Evolutionary conservation across 202 grass and related monocot genomes (phyloP).

Genomic region (Setaria viridis): DNA sequence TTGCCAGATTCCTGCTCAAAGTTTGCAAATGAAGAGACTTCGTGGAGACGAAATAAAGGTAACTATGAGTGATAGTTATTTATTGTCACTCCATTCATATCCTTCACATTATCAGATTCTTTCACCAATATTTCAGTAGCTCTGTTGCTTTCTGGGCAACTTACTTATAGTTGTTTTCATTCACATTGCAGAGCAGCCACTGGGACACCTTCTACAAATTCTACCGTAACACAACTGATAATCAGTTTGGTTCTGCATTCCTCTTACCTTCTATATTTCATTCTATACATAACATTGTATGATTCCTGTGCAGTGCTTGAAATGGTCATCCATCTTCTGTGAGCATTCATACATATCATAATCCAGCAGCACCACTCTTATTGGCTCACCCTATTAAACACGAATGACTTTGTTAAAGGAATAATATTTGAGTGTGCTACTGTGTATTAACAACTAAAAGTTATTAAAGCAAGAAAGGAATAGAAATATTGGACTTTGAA

Average conservation of each 20-base stretch:
- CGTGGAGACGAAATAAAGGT: constrained; percentile 91
- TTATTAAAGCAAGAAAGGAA: constrained; percentile 19
- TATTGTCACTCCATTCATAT: constrained; percentile 16
- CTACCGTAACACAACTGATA: constrained; percentile 97
- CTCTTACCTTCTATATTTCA: constrained; percentile 40
- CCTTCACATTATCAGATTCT: constrained; percentile 29
- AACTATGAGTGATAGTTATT: constrained; percentile 23
- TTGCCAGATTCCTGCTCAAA: constrained; percentile 81
- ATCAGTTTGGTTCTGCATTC: constrained; percentile 72
- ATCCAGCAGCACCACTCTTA: neutral
- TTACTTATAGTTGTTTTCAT: constrained; percentile 37
- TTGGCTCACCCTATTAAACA: constrained; percentile 6
- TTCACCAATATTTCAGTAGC: constrained; percentile 14
- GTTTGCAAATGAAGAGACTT: constrained; percentile 92
- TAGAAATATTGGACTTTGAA: neutral
- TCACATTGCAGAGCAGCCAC: constrained; percentile 73
- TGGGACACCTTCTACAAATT: constrained; percentile 93
- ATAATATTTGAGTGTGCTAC: neutral
- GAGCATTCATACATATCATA: neutral
- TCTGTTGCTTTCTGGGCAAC: constrained; percentile 8
- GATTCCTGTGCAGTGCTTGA: constrained; percentile 11
- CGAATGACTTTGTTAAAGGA: constrained; percentile 22
- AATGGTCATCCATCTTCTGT: constrained; percentile 26
- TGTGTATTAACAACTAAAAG: constrained; percentile 15
- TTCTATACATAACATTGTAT: constrained; percentile 14